These are phyloP conservation scores for Neodidymelliopsis sp. DNA, from an alignment of 2,329 filamentous ascomycete species.

Conservation along the genomic window DNA sequence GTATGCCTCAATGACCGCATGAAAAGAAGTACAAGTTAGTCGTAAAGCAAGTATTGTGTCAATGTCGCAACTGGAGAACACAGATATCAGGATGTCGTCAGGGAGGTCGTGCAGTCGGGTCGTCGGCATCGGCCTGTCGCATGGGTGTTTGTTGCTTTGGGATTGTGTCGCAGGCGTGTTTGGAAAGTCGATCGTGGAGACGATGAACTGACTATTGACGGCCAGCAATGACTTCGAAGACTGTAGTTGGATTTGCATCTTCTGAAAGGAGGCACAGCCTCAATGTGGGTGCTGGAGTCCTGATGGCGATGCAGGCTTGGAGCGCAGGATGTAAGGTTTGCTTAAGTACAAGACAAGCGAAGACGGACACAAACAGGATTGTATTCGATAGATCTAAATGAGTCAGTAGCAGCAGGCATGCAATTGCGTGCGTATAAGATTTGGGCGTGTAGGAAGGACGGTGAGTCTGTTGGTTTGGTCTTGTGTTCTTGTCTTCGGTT, in stretches of 20 bases:
- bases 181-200: neutral
- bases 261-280: neutral
- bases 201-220: neutral
- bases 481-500: constrained; percentile 6
- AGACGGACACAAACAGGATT: neutral
- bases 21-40: constrained; percentile 13
- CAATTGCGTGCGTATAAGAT: constrained; percentile 4
- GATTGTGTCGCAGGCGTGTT: neutral
- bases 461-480: constrained; percentile 1
- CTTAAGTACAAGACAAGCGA: constrained; percentile 1
- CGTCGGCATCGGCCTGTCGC: neutral
- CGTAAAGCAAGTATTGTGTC: constrained; percentile 16
- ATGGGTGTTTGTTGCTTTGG: constrained; percentile 10
- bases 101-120: constrained; percentile 22
- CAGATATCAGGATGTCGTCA: constrained; percentile 26
- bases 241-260: constrained; percentile 1
- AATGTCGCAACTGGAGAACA: constrained; percentile 17
- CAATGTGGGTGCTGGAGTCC: neutral
- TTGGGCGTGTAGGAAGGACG: neutral
- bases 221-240: neutral
- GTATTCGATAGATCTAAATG: neutral
- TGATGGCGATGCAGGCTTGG: neutral
- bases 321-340: neutral
- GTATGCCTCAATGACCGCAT: constrained; percentile 19
- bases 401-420: neutral